A percentile compares a stretch with the other conserved stretches of the same genome.
phyloP scores from a whole-genome alignment of 805 yeast genomes.

The Torulaspora microellipsoides region DNA sequence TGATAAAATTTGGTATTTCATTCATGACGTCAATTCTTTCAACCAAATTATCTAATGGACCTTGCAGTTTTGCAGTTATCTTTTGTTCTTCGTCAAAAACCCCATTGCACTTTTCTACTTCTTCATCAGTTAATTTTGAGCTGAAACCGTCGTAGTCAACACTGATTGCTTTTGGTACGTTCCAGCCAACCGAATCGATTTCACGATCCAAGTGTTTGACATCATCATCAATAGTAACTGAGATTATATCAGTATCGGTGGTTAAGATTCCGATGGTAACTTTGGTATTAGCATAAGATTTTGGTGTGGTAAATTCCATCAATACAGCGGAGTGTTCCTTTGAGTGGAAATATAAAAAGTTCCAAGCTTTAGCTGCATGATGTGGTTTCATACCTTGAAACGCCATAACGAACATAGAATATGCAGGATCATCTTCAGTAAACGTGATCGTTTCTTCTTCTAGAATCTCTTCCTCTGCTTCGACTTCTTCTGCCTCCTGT shows the following conservation, averaged over 20 bases:
- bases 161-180: conserved; percentile 65
- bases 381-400: conserved; percentile 99
- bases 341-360: conserved; percentile 85
- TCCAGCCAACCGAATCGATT: conserved; percentile 87
- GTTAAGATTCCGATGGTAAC: conserved; percentile 77
- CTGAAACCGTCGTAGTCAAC: conserved; percentile 53
- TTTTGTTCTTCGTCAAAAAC: conserved; percentile 27
- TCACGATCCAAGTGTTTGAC: conserved; percentile 52
- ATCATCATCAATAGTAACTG: conserved; percentile 62
- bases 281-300: conserved; percentile 74
- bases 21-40: conserved; percentile 98
- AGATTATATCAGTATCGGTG: conserved; percentile 55
- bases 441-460: conserved; percentile 25
- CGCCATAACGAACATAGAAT: conserved; percentile 89
- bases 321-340: conserved; percentile 66
- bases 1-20: conserved; percentile 91
- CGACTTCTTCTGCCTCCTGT: conserved; percentile 15
- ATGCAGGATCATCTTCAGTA: conserved; percentile 28
- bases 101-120: conserved; percentile 30
- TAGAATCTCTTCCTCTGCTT: conserved; percentile 17
- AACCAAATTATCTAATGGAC: conserved; percentile 56
- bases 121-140: conserved; percentile 42
- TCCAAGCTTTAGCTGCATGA: conserved; percentile 97
- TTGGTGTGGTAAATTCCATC: conserved; percentile 96
- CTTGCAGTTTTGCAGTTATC: conserved; percentile 50